Evolutionary conservation across 306 rosid genomes (phyloP), one percentile per base, ranked within the genome.

Genomic region (Potentilla sterilis): DNA sequence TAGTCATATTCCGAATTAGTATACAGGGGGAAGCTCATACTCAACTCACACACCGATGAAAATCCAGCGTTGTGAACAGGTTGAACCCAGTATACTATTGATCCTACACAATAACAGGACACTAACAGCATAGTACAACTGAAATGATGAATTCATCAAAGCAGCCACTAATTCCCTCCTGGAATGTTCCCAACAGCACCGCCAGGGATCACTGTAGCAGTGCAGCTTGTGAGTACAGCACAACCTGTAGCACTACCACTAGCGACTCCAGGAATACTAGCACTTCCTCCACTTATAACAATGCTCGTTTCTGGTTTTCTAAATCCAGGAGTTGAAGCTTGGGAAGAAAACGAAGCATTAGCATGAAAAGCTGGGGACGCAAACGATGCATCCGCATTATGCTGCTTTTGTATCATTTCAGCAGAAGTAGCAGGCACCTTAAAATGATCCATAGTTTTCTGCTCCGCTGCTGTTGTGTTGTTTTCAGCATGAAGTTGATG

Each of bases 401-500:
- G 88, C 85, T 83, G 97, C 86, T 84, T 89, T 55, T 78, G 92
- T 73, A 73, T 69, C 44, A 87, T 72, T 77, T 89, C 97, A 9
- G 85, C 75, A 67, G 92, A 69, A 79, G 80, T 48, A 35, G 54
- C 46, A 38, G 79, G 67, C 81, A 75, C 80, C 80, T 49, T 78
- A 19, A 77, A 64, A 46, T 85, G 61, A 75, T 89, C 93, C 81
- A 65, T 54, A 61, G 62, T 78, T 77, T 80, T 92, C 66, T 78
- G 93, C 79, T 95, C 97, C 3, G 63, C 70, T 12, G 88, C 78
- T n/a, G 82, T 80, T 64, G 89, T 84, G 69, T 89, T 95, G 57
- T 81, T 92, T 73, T 82, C 85, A 2, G 97, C 97, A 77, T 89
- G 96, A 75, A 96, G 98, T 80, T 92, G 99, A 37, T 89, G 99